Percentiles rank a stretch among this genome's conserved stretches.
phyloP scores from a whole-genome alignment of 148 eudicot genomes.

The Amaranthus cruentus region DNA sequence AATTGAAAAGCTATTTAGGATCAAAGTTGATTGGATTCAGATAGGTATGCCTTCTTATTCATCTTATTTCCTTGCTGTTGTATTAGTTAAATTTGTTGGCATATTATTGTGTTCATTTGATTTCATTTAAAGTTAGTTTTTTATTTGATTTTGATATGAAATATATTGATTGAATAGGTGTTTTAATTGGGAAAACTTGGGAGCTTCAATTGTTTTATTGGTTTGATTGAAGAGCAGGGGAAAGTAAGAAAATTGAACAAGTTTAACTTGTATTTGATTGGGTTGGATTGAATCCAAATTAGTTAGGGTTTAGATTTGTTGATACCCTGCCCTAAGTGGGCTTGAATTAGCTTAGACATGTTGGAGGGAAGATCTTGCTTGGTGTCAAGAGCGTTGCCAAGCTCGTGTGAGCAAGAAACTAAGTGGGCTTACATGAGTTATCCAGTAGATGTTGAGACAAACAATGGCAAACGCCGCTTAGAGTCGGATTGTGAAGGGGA shows the following conservation, averaged over 20 bases:
- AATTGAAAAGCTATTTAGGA: constrained; percentile 2
- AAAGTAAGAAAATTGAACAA: not conserved
- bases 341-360: constrained; percentile 37
- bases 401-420: constrained; percentile 45
- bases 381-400: constrained; percentile 53
- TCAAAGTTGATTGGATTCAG: constrained; percentile 21
- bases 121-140: not conserved
- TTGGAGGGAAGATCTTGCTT: constrained; percentile 63
- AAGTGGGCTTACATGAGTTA: constrained; percentile 51
- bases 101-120: not conserved
- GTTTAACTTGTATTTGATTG: constrained; percentile 12
- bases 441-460: constrained; percentile 7
- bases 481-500: constrained; percentile 46
- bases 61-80: not conserved
- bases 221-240: constrained; percentile 7
- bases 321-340: constrained; percentile 19
- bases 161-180: constrained; percentile 16
- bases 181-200: not conserved
- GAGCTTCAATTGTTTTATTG: not conserved
- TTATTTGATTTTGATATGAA: constrained; percentile 5
- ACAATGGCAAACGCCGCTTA: constrained; percentile 49
- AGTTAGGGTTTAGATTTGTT: not conserved
- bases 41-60: constrained; percentile 20
- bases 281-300: not conserved
- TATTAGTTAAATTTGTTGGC: no score